Evolutionary conservation across 192 early-diverging fungal genomes (phyloP), one percentile per base, ranked within the genome.

Genomic region (Umbelopsis sp.): DNA sequence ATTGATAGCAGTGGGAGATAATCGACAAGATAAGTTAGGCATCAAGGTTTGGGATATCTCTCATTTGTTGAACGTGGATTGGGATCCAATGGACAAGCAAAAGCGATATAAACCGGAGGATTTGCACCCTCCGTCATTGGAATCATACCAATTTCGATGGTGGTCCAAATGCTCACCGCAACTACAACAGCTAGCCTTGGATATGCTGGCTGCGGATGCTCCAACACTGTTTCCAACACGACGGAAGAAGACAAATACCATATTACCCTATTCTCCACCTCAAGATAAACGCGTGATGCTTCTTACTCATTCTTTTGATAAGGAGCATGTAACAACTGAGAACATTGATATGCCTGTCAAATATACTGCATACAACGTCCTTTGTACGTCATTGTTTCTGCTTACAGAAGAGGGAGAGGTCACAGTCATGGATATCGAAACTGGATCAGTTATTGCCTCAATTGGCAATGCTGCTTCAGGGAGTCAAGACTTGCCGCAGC

Each of bases 311-410:
- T 61, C 55, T 18, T 61, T 61, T 30, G 55, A 61, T 30, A 61
- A 61, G 30, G 55, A 61, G 16, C 55, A 61, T 18, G 55, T 61
- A 0, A 61, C 55, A 8, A 33, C 67, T 4, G 49, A 67, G 6
- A 49, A 46, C 20, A 46, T 47, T 25, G 30, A 69, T 13, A 52
- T 69, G 48, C 67, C 67, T 11, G 72, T 78, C 44, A 78, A 78
- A 20, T 78, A 78, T 58, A 70, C 76, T 0, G 76, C 76, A 12
- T 78, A 78, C 25, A 78, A 78, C 46, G 76, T 78, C 21, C 47
- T 78, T 13, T 67, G 69, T 23, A 74, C 66, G 3, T 66, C 64
- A 16, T 46, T 78, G 13, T 78, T 78, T 49, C 41, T 78, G 16
- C 50, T 78, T 4, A 78, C 76, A 10, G 76, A 78, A 45, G 71